phyloP scores from a whole-genome alignment of 2,329 filamentous ascomycete genomes.

The Aureobasidium sp. region DNA sequence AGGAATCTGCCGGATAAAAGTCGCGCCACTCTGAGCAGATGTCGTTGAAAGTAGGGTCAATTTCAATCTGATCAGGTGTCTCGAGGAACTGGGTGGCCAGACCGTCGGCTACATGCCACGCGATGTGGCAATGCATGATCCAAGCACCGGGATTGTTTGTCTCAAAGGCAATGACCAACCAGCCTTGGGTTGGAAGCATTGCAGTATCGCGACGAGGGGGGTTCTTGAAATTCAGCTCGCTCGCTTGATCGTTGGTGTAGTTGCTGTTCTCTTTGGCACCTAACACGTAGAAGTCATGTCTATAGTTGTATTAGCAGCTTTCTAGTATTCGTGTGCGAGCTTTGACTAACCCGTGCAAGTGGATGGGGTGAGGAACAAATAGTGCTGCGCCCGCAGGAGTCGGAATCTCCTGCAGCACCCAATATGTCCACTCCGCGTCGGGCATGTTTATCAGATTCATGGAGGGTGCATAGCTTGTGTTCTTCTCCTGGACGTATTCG shows the following conservation, averaged over 20 bases:
- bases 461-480: background rate
- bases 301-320: slow-evolving; percentile 18
- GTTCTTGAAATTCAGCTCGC: slow-evolving; percentile 29
- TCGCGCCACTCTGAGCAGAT: slow-evolving; percentile 28
- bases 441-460: slow-evolving; percentile 8
- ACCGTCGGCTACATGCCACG: slow-evolving; percentile 30
- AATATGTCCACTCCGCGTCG: slow-evolving; percentile 26
- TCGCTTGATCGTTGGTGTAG: slow-evolving; percentile 22
- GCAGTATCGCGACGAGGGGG: slow-evolving; percentile 36
- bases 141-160: slow-evolving; percentile 40
- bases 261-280: slow-evolving; percentile 11
- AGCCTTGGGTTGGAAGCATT: slow-evolving; percentile 32
- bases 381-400: slow-evolving; percentile 16
- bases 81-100: slow-evolving; percentile 31
- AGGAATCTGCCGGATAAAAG: slow-evolving; percentile 20
- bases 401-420: slow-evolving; percentile 29
- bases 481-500: slow-evolving; percentile 27
- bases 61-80: slow-evolving; percentile 21
- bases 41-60: slow-evolving; percentile 23
- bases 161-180: slow-evolving; percentile 35
- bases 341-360: slow-evolving; percentile 7
- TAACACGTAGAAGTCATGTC: slow-evolving; percentile 31
- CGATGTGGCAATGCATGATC: slow-evolving; percentile 24
- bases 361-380: slow-evolving; percentile 19
- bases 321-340: too few relatives aligned